Percentiles rank a stretch among this genome's conserved stretches.
Evolutionary conservation across 2,329 filamentous ascomycete genomes (phyloP).

Genomic region (Colletotrichum sublineola): DNA sequence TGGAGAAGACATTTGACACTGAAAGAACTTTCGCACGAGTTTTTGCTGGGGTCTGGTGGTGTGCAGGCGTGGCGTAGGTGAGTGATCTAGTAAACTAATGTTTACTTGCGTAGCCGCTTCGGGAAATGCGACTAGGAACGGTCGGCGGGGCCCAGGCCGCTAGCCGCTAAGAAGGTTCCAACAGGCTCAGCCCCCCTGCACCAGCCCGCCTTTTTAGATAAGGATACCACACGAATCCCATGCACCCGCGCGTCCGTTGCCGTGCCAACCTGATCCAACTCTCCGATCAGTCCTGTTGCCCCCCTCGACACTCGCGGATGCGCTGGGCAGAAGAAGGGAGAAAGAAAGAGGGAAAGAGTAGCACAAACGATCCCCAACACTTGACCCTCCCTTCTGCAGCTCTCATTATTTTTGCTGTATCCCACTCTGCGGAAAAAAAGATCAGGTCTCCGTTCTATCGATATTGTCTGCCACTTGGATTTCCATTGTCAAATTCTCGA

Average conservation of each 20-base stretch:
- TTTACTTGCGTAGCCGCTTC: slow-evolving; percentile 10
- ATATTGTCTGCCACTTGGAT: slow-evolving; percentile 3
- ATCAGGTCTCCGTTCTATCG: slow-evolving; percentile 4
- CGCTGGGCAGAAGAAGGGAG: slow-evolving; percentile 24
- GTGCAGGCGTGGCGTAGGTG: slow-evolving; percentile 1
- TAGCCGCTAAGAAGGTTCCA: slow-evolving; percentile 25
- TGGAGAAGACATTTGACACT: not conserved
- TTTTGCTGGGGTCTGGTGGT: not conserved
- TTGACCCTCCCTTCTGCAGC: slow-evolving; percentile 15
- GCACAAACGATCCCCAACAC: slow-evolving; percentile 1
- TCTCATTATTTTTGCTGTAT: slow-evolving; percentile 11
- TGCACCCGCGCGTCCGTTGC: slow-evolving; percentile 15
- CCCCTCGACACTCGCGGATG: slow-evolving; percentile 41
- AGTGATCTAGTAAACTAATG: not conserved
- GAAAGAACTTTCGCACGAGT: not conserved
- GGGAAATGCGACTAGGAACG: slow-evolving; percentile 18
- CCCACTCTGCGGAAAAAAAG: slow-evolving; percentile 17
- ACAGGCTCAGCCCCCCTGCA: slow-evolving; percentile 14
- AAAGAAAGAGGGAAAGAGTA: not conserved
- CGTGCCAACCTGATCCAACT: slow-evolving; percentile 32
- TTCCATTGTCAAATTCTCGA: not conserved
- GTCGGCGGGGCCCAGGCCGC: slow-evolving; percentile 4
- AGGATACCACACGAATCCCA: slow-evolving; percentile 26
- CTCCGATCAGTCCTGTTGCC: slow-evolving; percentile 40
- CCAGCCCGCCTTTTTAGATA: not conserved